Percentiles rank a stretch among this genome's conserved stretches.
These are phyloP conservation scores for Canna indica DNA, from an alignment of 176 grass and related monocot genomes.

Conservation along the genomic window DNA sequence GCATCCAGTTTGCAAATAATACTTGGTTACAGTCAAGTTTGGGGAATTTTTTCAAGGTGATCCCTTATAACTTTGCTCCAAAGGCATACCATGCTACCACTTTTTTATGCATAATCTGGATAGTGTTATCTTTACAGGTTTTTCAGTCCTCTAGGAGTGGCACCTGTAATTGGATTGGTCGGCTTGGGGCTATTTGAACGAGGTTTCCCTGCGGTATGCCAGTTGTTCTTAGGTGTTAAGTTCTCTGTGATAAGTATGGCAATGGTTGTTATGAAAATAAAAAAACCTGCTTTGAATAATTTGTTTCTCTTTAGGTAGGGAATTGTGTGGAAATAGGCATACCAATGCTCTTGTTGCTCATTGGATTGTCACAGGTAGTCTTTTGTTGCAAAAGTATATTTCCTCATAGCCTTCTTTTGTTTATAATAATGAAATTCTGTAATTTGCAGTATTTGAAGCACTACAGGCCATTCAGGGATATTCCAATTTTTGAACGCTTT, in stretches of 20 bases:
- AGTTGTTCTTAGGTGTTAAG: neutral
- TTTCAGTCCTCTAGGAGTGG: conserved; percentile 45
- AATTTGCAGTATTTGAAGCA: conserved; percentile 46
- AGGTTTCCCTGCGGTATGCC: conserved; percentile 42
- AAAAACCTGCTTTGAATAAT: neutral
- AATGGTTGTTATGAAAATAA: neutral
- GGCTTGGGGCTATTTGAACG: conserved; percentile 50
- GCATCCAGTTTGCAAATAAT: conserved; percentile 51
- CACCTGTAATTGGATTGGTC: conserved; percentile 42
- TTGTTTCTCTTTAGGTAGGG: conserved; percentile 32
- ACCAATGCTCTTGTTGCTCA: conserved; percentile 42
- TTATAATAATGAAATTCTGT: conserved; percentile 3
- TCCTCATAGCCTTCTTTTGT: neutral
- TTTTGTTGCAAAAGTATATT: conserved; percentile 1
- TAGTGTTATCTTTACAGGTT: conserved; percentile 24
- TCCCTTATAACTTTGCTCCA: neutral
- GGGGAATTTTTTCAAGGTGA: conserved; percentile 48
- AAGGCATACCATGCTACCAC: neutral
- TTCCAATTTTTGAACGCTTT: conserved; percentile 46
- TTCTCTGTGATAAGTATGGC: neutral
- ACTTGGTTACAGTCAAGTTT: conserved; percentile 42
- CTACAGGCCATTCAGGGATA: conserved; percentile 38
- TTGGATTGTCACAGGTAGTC: conserved; percentile 41
- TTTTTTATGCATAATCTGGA: neutral
- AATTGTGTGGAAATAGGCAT: conserved; percentile 48